Base-by-base conservation (phyloP, 192 early-diverging fungal genomes). In the Helicostylum pulchrum region DNA sequence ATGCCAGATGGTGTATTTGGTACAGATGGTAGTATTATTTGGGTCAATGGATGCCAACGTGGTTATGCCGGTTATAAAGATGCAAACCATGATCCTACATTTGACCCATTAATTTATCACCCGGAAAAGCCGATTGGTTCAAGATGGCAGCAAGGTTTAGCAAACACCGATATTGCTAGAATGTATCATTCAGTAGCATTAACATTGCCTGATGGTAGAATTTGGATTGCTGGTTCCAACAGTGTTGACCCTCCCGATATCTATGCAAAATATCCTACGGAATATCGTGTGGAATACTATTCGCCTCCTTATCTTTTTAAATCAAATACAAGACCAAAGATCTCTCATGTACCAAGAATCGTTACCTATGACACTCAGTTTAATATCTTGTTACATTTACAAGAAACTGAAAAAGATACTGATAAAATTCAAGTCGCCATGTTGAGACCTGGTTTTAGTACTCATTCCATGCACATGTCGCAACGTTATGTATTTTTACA, bases 151-250 rank as follows among this genome's bases (percentile, higher is more conserved):
- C 67, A 49, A 7, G 65, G 62, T 2, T 30, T 81, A 11, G 70
- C 68, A 10, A 73, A 72, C 12, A 80, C 83, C 5, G 70, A 80
- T 53, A 85, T 88, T 53, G 59, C 82, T 4, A 64, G 87, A 23
- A 79, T 88, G 76, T 88, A 88, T 70, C 87, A 88, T 62, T 86
- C 84, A n/a, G 76, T 77, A 7, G 74, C 81, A 5, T 63, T 74
- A 56, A 58, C 74, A 1, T 23, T 81, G 3, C 80, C 82, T 7
- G 81, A 83, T 39, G 81, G 81, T 12, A 67, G 78, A 12, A 75
- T 83, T 5, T 60, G 80, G 68, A 71, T 83, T 36, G 68, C 74
- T 7, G 81, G 80, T 4, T 83, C 80, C n/a, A 79, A 74, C 21
- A 67, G 62, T 39, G 66, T 64, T 20, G 62, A 69, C 19, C 72